phyloP scores from a whole-genome alignment of 805 yeast genomes.

The Teunomyces atbi region DNA sequence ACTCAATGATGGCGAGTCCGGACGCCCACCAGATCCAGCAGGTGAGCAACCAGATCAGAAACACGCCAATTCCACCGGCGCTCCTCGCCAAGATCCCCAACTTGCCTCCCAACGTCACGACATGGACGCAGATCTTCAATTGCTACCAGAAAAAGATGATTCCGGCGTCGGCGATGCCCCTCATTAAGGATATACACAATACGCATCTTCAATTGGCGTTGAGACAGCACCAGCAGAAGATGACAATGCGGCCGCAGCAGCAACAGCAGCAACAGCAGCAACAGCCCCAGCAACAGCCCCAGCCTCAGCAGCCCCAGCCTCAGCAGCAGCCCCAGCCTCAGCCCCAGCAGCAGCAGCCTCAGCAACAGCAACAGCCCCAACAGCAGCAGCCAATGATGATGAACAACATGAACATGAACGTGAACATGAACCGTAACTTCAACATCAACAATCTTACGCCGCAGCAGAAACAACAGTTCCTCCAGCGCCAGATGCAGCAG shows the following conservation, averaged over 20 bases:
- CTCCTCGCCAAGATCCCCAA: conserved; percentile 67
- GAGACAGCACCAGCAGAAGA: conserved; percentile 46
- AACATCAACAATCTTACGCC: conserved; percentile 26
- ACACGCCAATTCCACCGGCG: conserved; percentile 69
- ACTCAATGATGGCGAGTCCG: conserved; percentile 1
- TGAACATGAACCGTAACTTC: conserved; percentile 8
- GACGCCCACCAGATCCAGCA: conserved; percentile 35
- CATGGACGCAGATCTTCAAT: conserved; percentile 78
- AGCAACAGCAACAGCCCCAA: conserved; percentile 9
- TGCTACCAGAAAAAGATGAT: conserved; percentile 57
- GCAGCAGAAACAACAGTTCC: conserved; percentile 39
- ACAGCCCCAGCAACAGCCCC: conserved; percentile 9
- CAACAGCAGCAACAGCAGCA: conserved; percentile 11
- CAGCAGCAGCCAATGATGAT: conserved; percentile 12
- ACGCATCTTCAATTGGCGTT: conserved; percentile 60
- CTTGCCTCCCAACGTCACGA: conserved; percentile 72
- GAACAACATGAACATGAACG: conserved; percentile 15
- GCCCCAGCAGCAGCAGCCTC: conserved; percentile 10
- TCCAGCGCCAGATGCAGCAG: conserved; percentile 37
- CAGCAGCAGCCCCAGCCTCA: conserved; percentile 12
- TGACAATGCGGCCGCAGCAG: conserved; percentile 11
- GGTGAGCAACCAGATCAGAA: conserved; percentile 48
- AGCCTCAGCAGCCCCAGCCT: conserved; percentile 12
- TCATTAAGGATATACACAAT: conserved; percentile 65
- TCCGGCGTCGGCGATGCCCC: conserved; percentile 55